Percentiles rank a stretch among this genome's conserved stretches.
phyloP scores from a whole-genome alignment of 495 filamentous ascomycete species.

The Penicillium diatomitis region DNA sequence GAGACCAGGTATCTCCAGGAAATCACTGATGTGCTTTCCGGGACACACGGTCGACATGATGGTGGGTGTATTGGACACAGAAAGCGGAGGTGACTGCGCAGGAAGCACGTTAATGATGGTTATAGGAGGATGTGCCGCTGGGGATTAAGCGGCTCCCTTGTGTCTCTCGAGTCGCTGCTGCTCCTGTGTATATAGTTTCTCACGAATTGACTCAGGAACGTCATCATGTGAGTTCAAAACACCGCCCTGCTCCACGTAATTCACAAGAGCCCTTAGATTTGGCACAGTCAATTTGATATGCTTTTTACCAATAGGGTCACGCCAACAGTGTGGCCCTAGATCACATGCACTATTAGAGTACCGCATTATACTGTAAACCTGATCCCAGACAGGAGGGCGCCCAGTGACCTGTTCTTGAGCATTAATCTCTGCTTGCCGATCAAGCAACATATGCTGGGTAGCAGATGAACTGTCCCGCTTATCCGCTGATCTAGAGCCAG shows the following conservation, averaged over 20 bases:
- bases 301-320: slow-evolving; percentile 1
- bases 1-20: slow-evolving; percentile 1
- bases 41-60: background rate
- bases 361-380: background rate
- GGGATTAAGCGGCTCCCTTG: background rate
- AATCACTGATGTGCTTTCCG: background rate
- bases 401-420: background rate
- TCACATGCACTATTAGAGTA: background rate
- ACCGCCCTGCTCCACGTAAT: background rate
- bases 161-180: slow-evolving; percentile 1
- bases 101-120: slow-evolving; percentile 4
- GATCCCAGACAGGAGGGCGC: background rate
- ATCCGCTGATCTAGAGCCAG: background rate
- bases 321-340: background rate
- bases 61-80: background rate
- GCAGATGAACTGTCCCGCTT: slow-evolving; percentile 1
- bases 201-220: slow-evolving; percentile 1
- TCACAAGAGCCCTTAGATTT: slow-evolving; percentile 1
- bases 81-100: slow-evolving; percentile 1
- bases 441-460: slow-evolving; percentile 3
- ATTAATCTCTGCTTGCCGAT: slow-evolving; percentile 3
- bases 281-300: background rate
- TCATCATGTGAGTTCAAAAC: background rate
- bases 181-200: slow-evolving; percentile 1
- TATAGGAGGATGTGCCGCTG: slow-evolving; percentile 1